Conservation (phyloP, 495 filamentous ascomycete genomes). For the Podospora bellae-mahoneyi region DNA sequence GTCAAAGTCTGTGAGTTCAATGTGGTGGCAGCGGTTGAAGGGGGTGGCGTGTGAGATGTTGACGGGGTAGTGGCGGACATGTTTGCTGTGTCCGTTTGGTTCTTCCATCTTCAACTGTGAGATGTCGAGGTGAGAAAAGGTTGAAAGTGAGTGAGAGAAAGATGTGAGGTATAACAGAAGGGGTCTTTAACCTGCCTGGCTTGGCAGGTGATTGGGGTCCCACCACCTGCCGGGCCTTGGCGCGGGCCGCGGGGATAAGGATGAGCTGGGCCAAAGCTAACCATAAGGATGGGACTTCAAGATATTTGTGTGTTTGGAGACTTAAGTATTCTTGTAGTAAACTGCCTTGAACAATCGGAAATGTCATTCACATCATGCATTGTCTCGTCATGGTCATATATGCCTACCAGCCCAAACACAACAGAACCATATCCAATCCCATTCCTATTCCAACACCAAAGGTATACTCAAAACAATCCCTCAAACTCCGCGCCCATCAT, state of each 20-base stretch:
- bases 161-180: too few species aligned
- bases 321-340: too few species aligned
- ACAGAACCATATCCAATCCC: neutral
- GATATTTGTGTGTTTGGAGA: too few species aligned
- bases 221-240: too few species aligned
- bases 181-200: too few species aligned
- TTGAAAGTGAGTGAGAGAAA: neutral
- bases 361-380: neutral
- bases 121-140: neutral
- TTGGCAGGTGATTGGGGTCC: neutral
- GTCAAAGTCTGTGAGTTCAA: conserved; percentile 31
- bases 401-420: neutral
- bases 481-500: neutral
- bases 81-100: neutral
- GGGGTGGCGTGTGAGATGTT: conserved; percentile 29
- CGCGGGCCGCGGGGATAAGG: too few species aligned
- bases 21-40: conserved; percentile 36
- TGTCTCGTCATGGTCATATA: neutral
- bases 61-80: conserved; percentile 34
- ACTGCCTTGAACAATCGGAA: neutral
- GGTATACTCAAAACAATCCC: neutral
- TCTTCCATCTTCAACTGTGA: neutral
- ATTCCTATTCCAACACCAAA: neutral
- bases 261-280: too few species aligned
- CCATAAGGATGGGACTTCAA: too few species aligned